Evolutionary conservation across 371 early-diverging fungal genomes (phyloP).

Genomic region (Zychaea mexicana): DNA sequence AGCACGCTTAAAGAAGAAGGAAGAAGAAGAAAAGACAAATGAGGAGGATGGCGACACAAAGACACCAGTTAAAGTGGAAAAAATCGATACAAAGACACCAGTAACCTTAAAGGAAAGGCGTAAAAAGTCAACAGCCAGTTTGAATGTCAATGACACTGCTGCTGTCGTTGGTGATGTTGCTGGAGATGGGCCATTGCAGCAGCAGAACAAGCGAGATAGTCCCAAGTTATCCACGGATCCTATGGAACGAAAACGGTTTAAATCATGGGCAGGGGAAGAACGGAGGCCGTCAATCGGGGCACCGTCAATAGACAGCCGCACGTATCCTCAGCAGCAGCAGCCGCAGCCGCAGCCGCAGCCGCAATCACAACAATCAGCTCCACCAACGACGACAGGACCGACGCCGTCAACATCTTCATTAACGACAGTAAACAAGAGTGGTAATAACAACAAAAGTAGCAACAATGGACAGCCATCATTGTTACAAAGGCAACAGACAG

Average conservation of each 20-base stretch:
- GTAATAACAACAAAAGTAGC: background rate
- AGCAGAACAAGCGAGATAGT: slow-evolving; percentile 15
- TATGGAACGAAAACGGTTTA: slow-evolving; percentile 19
- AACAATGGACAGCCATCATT: background rate
- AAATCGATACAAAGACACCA: too few species aligned
- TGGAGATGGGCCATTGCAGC: background rate
- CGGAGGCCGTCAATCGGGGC: background rate
- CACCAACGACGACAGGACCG: background rate
- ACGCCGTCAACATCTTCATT: background rate
- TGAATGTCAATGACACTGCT: background rate
- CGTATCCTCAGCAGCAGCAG: too few species aligned
- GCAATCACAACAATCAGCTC: background rate
- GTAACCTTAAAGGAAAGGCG: too few species aligned
- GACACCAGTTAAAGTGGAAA: background rate
- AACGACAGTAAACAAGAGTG: background rate
- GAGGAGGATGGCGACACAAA: background rate
- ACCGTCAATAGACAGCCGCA: background rate
- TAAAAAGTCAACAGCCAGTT: background rate
- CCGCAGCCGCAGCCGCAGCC: background rate
- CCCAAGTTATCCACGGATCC: background rate
- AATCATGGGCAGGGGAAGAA: slow-evolving; percentile 18
- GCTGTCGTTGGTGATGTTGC: background rate
- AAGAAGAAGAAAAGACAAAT: background rate
- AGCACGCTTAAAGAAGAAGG: too few species aligned
- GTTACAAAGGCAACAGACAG: background rate